These are phyloP conservation scores for Volutella citrinella DNA, from an alignment of 2,329 filamentous ascomycete species.

Conservation along the genomic window DNA sequence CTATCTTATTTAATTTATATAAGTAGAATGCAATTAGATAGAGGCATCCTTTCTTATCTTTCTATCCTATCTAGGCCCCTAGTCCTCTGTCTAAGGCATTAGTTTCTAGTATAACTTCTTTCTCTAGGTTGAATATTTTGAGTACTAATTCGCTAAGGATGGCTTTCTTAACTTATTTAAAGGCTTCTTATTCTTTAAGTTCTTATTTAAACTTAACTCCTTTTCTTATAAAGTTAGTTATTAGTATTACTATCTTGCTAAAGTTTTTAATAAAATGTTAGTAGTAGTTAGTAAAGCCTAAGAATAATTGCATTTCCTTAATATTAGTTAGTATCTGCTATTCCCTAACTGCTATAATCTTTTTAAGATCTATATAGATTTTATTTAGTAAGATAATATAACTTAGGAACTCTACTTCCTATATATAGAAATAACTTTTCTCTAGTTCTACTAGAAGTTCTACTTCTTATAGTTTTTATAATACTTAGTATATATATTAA, in stretches of 20 bases:
- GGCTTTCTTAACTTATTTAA: neutral
- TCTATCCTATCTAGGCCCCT: neutral
- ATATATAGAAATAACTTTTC: constrained; percentile 13
- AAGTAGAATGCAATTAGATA: neutral
- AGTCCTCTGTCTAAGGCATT: neutral
- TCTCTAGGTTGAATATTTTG: neutral
- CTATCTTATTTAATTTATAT: neutral
- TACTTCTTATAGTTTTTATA: constrained; percentile 10
- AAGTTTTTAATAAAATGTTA: constrained; percentile 15
- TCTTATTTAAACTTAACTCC: too few relatives aligned
- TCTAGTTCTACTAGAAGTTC: constrained; percentile 14
- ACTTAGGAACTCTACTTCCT: constrained; percentile 11
- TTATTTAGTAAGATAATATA: constrained; percentile 9
- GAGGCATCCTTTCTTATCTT: neutral
- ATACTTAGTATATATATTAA: constrained; percentile 14
- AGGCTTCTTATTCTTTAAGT: constrained; percentile 10
- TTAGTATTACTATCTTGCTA: constrained; percentile 4
- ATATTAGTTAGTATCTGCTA: neutral
- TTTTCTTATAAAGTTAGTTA: constrained; percentile 7
- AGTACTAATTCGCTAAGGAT: neutral
- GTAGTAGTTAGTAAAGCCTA: constrained; percentile 16
- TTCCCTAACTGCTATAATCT: constrained; percentile 10
- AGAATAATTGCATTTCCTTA: constrained; percentile 16
- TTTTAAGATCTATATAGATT: constrained; percentile 12
- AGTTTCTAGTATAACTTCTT: neutral